Base-by-base conservation (phyloP, 768 basidiomycete genomes). In the Lentinula edodes region DNA sequence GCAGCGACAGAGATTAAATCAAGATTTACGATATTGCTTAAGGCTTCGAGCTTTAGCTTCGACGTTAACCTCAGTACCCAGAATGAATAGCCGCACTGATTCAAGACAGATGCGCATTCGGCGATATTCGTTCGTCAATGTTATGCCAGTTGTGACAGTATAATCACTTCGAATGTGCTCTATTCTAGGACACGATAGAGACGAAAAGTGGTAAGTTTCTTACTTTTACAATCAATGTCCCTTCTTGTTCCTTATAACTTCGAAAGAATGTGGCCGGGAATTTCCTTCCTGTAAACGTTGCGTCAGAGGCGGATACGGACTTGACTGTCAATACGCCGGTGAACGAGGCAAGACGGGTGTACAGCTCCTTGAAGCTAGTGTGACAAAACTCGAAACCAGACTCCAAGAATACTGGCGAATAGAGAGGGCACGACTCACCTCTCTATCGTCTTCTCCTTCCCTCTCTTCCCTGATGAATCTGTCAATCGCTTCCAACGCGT, bases 401-500 rank as follows among this genome's bases (percentile, higher is more conserved):
- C 70, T 82, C n/a, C n/a, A n/a, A n/a, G n/a, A n/a, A n/a, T 43
- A 28, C 41, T 5, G n/a, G 32, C 5, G 32, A 50, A 28, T 10
- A 56, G n/a, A 35, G 20, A 20, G 20, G 43, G n/a, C 15, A 34
- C 23, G n/a, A 66, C 70, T 62, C 39, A 73, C 71, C 54, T 64
- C 61, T 7, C 64, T 28, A 28, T 28, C 28, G 28, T 3, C 66
- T 36, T 68, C 65, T 20, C 64, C 67, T 63, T 73, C 74, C 63
- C 74, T 70, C 62, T 85, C 81, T 65, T 78, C 71, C 23, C 73
- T 73, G 57, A 86, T 70, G 70, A 85, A 83, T 42, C 75, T 75
- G 69, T 88, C 83, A 72, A 88, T 84, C 8, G 83, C 83, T 54
- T 81, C 78, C 32, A 85, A 62, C 0, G 84, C 86, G 63, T 77